These are phyloP conservation scores for Fragosphaeria purpurea DNA, from an alignment of 2,329 filamentous ascomycete species.

Conservation along the genomic window DNA sequence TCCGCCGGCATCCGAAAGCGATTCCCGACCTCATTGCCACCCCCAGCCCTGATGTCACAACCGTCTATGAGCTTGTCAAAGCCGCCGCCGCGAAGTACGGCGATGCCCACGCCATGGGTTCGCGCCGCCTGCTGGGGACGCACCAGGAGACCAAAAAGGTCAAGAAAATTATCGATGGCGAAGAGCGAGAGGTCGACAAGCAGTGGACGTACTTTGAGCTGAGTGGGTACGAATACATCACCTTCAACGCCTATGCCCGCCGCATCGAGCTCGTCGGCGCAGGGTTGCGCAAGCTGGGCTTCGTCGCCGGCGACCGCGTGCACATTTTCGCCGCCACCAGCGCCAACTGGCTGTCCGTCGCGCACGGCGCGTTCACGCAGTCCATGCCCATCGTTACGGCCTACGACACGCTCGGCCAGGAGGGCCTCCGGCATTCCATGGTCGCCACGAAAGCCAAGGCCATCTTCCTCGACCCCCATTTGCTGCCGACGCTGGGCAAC, in stretches of 20 bases:
- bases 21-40: constrained; percentile 51
- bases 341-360: constrained; percentile 40
- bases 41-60: constrained; percentile 56
- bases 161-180: constrained; percentile 77
- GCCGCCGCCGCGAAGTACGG: constrained; percentile 56
- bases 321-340: constrained; percentile 74
- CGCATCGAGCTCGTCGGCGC: constrained; percentile 56
- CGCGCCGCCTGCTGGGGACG: constrained; percentile 62
- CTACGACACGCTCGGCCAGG: constrained; percentile 70
- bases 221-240: constrained; percentile 65
- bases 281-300: constrained; percentile 62
- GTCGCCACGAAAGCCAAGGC: constrained; percentile 60
- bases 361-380: constrained; percentile 54
- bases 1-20: constrained; percentile 54
- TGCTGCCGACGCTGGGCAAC: constrained; percentile 48
- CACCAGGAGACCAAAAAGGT: constrained; percentile 81
- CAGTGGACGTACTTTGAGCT: constrained; percentile 82
- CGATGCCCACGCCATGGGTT: constrained; percentile 56
- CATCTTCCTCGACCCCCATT: constrained; percentile 65
- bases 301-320: constrained; percentile 57
- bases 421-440: constrained; percentile 65
- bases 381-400: constrained; percentile 77
- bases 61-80: constrained; percentile 66
- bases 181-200: constrained; percentile 73
- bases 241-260: constrained; percentile 69